Evolutionary conservation across 1,284 basidiomycete species (phyloP), one percentile per base, ranked within the genome.

Genomic region (Schizophyllum amplum): DNA sequence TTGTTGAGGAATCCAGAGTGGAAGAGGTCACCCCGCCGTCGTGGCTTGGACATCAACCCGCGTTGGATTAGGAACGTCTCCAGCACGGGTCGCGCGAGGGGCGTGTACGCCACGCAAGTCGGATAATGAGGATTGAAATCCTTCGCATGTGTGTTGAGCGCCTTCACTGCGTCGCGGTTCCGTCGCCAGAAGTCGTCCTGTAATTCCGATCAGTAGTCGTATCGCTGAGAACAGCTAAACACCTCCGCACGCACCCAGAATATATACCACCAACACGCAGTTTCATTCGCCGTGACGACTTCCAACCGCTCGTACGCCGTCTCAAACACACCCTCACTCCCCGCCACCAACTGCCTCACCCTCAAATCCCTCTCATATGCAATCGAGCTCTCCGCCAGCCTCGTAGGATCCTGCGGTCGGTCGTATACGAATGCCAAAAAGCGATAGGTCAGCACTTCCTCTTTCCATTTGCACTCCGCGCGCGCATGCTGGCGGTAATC

Each of bases 221-320:
- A 13, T 61, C 27, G 4, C 52, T 51, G 50, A 57, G 13, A 49
- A 33, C 15, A 50, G 15, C 33, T 51, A 11, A 24, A 52, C 17
- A 56, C n/a, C n/a, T n/a, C n/a, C n/a, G n/a, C n/a, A 68, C 82
- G 63, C 59, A 90, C 87, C 84, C 87, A 92, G 64, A 90, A 82
- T 6, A 91, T 76, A 67, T 87, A 92, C 90, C 90, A 93, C 85
- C 88, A 92, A 1, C 81, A 79, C n/a, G 81, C 72, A 0, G 82
- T 69, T 60, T 78, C 74, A 1, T 78, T 78, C 0, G 65, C 66
- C 1, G 80, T 73, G 47, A 88, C 82, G n/a, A 73, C 74, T 6
- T 70, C 63, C 58, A 85, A 72, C 23, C 89, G 77, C 55, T 82
- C 77, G 66, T 86, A 82, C 9, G 83, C 77, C n/a, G 76, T 71